phyloP scores from a whole-genome alignment of 306 rosid species.

The Dryas octopetala region DNA sequence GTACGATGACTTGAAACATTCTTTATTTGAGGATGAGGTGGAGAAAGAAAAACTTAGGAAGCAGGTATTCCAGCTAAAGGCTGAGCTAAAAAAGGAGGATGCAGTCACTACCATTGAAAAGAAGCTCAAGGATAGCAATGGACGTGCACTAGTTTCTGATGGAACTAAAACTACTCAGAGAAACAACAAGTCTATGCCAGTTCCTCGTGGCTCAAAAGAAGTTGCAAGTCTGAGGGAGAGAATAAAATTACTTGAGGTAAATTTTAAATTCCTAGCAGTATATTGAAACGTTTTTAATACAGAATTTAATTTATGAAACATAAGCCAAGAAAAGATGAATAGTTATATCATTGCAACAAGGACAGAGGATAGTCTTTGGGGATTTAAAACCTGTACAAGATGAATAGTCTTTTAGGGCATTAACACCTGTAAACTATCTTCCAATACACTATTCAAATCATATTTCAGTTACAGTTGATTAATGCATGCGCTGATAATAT shows the following conservation, averaged over 20 bases:
- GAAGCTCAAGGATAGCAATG: slow-evolving; percentile 60
- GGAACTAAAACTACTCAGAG: slow-evolving; percentile 43
- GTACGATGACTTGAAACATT: slow-evolving; percentile 48
- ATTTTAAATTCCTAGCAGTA: slow-evolving; percentile 12
- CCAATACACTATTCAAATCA: background rate
- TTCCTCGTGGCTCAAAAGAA: slow-evolving; percentile 55
- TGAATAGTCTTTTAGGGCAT: background rate
- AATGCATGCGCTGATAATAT: background rate
- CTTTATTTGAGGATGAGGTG: slow-evolving; percentile 56
- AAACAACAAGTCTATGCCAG: slow-evolving; percentile 44
- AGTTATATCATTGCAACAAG: slow-evolving; percentile 13
- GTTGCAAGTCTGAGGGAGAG: slow-evolving; percentile 63
- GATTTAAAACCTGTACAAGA: background rate
- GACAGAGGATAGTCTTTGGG: background rate
- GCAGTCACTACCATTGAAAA: slow-evolving; percentile 45
- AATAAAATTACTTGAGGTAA: slow-evolving; percentile 86
- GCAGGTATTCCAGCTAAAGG: slow-evolving; percentile 60
- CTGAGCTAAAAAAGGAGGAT: slow-evolving; percentile 65
- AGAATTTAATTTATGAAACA: slow-evolving; percentile 12
- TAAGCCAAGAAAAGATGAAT: slow-evolving; percentile 17
- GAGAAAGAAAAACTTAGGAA: slow-evolving; percentile 74
- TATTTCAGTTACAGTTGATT: background rate
- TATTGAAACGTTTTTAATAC: slow-evolving; percentile 12
- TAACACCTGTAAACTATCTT: background rate
- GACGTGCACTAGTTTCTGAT: slow-evolving; percentile 37